Evolutionary conservation across 2,329 filamentous ascomycete species (phyloP), one percentile per base, ranked within the genome.

Genomic region (Leptodontidium sp.): DNA sequence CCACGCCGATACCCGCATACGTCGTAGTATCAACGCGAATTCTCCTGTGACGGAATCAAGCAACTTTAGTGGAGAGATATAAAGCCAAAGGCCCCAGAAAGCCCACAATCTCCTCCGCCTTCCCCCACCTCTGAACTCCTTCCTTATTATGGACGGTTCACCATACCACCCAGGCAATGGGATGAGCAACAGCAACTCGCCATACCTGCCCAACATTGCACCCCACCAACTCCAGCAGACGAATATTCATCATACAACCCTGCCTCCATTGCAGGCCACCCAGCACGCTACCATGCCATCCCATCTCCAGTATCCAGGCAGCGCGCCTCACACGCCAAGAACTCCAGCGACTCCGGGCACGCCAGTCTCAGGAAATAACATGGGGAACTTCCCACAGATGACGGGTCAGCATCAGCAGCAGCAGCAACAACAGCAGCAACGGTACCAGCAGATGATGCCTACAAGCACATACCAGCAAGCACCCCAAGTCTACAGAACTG

Each of bases 321-420:
- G 78, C 71, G 76, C 77, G 43, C 76, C 76, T 61, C 87, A 90
- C 75, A 89, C 87, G 57, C 88, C 88, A 72, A 84, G 87, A 76
- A 89, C 87, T 26, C 86, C 87, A 58, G 85, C 86, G n/a, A 89
- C 88, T 17, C 87, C 88, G 47, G 88, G 87, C 77, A 88, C 87
- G 35, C 87, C 88, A 47, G 86, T 84, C 67, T 86, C 87, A 47
- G 80, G 82, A 64, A 83, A 81, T 77, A 84, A 82, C 75, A 84
- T 88, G 82, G 81, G 83, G 17, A 84, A 80, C 77, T 89, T 88
- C 75, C 83, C 86, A 21, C 82, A 84, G 67, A 87, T 89, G 83
- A 84, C 86, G 26, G 68, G 55, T 9, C 76, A 78, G 62, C 71
- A 77, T 47, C 73, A 77, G 62, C 70, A 55, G 12, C 45, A 50